These are phyloP conservation scores for Aspergillus baeticus DNA, from an alignment of 495 filamentous ascomycete species.

Conservation along the genomic window DNA sequence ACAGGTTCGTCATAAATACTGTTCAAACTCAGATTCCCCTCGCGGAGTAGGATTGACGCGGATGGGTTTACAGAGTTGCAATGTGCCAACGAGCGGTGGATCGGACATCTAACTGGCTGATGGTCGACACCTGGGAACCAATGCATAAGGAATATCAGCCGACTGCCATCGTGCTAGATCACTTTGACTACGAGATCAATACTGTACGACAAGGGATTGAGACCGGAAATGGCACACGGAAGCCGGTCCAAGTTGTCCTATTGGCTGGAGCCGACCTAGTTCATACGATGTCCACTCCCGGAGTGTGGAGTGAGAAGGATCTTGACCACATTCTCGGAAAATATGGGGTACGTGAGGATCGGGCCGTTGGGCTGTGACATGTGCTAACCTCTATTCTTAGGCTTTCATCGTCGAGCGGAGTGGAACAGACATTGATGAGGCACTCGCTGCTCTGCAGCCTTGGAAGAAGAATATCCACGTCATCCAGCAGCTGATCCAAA, in stretches of 20 bases:
- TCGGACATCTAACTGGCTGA: slow-evolving; percentile 71
- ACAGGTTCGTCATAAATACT: slow-evolving; percentile 52
- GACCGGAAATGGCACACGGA: slow-evolving; percentile 56
- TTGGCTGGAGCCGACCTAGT: slow-evolving; percentile 81
- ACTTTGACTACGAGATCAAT: slow-evolving; percentile 89
- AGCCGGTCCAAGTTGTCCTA: slow-evolving; percentile 67
- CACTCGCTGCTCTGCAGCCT: slow-evolving; percentile 68
- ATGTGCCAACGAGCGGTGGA: slow-evolving; percentile 83
- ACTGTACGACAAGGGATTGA: slow-evolving; percentile 71
- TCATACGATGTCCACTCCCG: slow-evolving; percentile 76
- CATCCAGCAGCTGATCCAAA: slow-evolving; percentile 85
- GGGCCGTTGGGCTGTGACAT: not conserved
- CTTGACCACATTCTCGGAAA: slow-evolving; percentile 82
- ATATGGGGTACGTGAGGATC: slow-evolving; percentile 58
- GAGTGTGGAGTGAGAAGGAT: slow-evolving; percentile 80
- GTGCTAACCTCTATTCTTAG: slow-evolving; percentile 20
- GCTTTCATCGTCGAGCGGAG: slow-evolving; percentile 86
- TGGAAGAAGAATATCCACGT: slow-evolving; percentile 80
- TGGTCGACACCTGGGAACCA: slow-evolving; percentile 83
- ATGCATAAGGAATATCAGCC: slow-evolving; percentile 79
- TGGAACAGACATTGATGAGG: slow-evolving; percentile 87
- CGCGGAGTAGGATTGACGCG: slow-evolving; percentile 5
- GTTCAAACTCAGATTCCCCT: not conserved
- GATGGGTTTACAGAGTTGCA: slow-evolving; percentile 34
- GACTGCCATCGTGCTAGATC: slow-evolving; percentile 83